A percentile compares a stretch with the other conserved stretches of the same genome.
These are phyloP conservation scores for Prunus mongolica DNA, from an alignment of 306 rosid genomes.

Conservation along the genomic window DNA sequence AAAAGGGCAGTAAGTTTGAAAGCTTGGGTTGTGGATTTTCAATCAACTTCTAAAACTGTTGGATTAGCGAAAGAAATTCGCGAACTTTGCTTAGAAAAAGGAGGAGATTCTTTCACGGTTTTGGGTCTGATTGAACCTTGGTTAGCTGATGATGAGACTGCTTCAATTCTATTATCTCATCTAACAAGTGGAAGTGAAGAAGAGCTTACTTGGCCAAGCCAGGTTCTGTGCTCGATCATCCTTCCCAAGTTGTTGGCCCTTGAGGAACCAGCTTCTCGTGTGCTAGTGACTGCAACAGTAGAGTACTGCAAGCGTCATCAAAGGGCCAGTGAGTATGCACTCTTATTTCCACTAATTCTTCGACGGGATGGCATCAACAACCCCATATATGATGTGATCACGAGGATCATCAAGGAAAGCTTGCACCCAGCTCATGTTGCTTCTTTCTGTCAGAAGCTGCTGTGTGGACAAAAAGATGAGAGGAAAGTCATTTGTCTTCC, in stretches of 20 bases:
- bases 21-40: slow-evolving; percentile 20
- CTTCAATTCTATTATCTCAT: slow-evolving; percentile 31
- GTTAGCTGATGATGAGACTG: slow-evolving; percentile 37
- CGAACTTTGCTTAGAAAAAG: slow-evolving; percentile 18
- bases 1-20: slow-evolving; percentile 21
- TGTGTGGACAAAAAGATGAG: slow-evolving; percentile 30
- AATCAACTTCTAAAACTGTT: slow-evolving; percentile 14
- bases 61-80: slow-evolving; percentile 32
- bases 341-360: slow-evolving; percentile 40
- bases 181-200: slow-evolving; percentile 25
- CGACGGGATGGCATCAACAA: slow-evolving; percentile 34
- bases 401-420: slow-evolving; percentile 35
- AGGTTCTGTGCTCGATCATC: slow-evolving; percentile 37
- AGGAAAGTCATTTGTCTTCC: slow-evolving; percentile 34
- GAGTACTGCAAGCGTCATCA: slow-evolving; percentile 33
- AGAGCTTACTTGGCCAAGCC: slow-evolving; percentile 31
- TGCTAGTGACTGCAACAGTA: slow-evolving; percentile 24
- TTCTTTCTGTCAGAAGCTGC: slow-evolving; percentile 38
- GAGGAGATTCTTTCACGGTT: slow-evolving; percentile 22
- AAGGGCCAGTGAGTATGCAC: slow-evolving; percentile 25
- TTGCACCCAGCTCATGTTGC: slow-evolving; percentile 39
- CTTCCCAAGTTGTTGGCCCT: slow-evolving; percentile 34
- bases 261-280: slow-evolving; percentile 33
- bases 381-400: slow-evolving; percentile 33
- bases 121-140: slow-evolving; percentile 33